Evolutionary conservation across 2,329 filamentous ascomycete species (phyloP), one percentile per base, ranked within the genome.

Genomic region (Botrytis fragariae): DNA sequence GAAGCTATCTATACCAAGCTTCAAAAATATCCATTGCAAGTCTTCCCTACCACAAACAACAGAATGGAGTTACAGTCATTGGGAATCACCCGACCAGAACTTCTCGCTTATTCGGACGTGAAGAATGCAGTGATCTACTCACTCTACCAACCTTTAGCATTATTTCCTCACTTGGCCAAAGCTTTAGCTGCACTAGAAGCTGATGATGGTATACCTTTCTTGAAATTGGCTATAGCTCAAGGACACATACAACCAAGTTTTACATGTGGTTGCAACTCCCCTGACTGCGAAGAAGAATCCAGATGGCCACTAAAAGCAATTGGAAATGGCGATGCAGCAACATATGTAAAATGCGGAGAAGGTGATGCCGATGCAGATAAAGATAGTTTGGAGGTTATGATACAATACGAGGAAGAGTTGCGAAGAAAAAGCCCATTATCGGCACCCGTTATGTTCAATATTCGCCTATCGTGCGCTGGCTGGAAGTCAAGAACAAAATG

Each of bases 201-300:
- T 4, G 82, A 84, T 9, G 82, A 89, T 54, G 86, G 85, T 0
- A 72, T 77, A 1, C 83, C 84, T 0, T 87, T 84, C 44, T 20
- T 79, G 0, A 69, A 48, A 10, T 61, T 51, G 18, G 72, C 74
- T 62, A 44, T 70, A 57, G 65, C 76, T 64, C 35, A 68, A 48
- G 32, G 79, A 78, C 71, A 78, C 76, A 20, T 74, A 69, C n/a
- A 69, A 59, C 22, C 77, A 78, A 0, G 78, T 81, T 59, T 72
- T 78, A 18, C 80, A 78, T 71, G 75, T 76, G 1, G 81, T 81
- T 68, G 77, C 73, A 3, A 74, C 25, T 67, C 63, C 5, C 32
- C 16, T 20, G 8, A 32, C 68, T 18, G 69, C 48, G 25, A 72
- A 76, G 20, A 64, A 74, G 20, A 76, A 77, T 59, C 74, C 72